Percentiles rank a stretch among this genome's conserved stretches.
Conservation (phyloP, 2,329 filamentous ascomycete genomes). For the Trichoderma sp. region DNA sequence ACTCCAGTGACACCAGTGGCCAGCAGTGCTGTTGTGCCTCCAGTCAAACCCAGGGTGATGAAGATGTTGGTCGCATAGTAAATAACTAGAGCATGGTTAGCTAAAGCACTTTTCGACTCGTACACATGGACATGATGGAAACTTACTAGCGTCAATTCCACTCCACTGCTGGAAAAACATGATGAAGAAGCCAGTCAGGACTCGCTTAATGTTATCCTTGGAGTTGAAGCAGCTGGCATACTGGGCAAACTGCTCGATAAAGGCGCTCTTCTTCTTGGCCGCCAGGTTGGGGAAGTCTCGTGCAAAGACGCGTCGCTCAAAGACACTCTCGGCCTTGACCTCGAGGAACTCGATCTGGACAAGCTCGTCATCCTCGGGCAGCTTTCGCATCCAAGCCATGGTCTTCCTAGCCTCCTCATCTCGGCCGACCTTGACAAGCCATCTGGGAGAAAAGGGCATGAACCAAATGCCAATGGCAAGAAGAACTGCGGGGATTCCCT, state of each 20-base stretch:
- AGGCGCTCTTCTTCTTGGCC: constrained; percentile 45
- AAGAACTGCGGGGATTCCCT: constrained; percentile 66
- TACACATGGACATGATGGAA: constrained; percentile 46
- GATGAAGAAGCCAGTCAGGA: constrained; percentile 59
- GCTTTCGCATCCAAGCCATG: constrained; percentile 64
- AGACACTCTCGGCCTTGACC: constrained; percentile 76
- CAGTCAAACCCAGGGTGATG: constrained; percentile 60
- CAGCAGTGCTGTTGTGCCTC: constrained; percentile 56
- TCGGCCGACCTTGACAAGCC: constrained; percentile 70
- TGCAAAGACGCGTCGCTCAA: constrained; percentile 68
- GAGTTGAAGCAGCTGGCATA: constrained; percentile 51
- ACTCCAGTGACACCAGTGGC: constrained; percentile 73
- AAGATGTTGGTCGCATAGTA: constrained; percentile 75
- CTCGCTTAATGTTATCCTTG: constrained; percentile 60
- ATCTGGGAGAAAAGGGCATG: constrained; percentile 78
- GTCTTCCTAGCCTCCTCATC: constrained; percentile 67
- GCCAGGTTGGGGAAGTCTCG: constrained; percentile 56
- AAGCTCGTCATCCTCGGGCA: constrained; percentile 65
- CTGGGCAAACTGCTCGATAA: constrained; percentile 50
- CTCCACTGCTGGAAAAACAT: constrained; percentile 60
- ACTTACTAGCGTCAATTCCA: constrained; percentile 29
- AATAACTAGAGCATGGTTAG: constrained; percentile 64
- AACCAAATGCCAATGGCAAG: constrained; percentile 72
- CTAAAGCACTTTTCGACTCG: constrained; percentile 60
- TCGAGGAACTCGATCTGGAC: constrained; percentile 77